Evolutionary conservation across 2,329 filamentous ascomycete species (phyloP).

Genomic region (Fusarium sambucinum): DNA sequence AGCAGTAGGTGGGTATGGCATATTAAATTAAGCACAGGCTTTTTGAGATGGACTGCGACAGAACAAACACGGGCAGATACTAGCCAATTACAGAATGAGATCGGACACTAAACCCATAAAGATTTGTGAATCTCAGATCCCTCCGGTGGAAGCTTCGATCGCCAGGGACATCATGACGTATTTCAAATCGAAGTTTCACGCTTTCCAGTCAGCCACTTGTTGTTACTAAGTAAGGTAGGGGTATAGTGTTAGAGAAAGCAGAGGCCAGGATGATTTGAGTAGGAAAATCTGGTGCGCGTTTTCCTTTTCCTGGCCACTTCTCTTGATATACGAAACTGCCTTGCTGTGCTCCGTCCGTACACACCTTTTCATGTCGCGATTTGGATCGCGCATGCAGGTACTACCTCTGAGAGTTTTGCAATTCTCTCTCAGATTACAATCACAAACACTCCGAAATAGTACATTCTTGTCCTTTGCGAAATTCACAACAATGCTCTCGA

Average conservation of each 20-base stretch:
- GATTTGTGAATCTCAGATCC: conserved; percentile 42
- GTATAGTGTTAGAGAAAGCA: conserved; percentile 6
- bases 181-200: conserved; percentile 48
- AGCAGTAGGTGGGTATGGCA: background rate
- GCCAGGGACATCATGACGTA: conserved; percentile 48
- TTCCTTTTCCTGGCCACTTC: background rate
- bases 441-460: background rate
- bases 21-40: background rate
- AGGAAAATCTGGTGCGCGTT: background rate
- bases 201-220: conserved; percentile 37
- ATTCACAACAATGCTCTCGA: conserved; percentile 49
- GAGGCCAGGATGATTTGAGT: conserved; percentile 1
- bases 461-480: background rate
- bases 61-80: background rate
- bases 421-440: background rate
- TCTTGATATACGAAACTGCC: background rate
- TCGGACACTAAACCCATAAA: conserved; percentile 3
- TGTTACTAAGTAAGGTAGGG: conserved; percentile 36
- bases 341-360: background rate
- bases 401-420: background rate
- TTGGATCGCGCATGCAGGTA: background rate
- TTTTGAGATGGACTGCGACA: background rate
- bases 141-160: conserved; percentile 47
- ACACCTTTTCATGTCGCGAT: conserved; percentile 12
- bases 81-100: conserved; percentile 14